Percentiles rank a stretch among this genome's conserved stretches.
Conservation (phyloP, 805 yeast genomes). For the Barnettozyma sucrosica region DNA sequence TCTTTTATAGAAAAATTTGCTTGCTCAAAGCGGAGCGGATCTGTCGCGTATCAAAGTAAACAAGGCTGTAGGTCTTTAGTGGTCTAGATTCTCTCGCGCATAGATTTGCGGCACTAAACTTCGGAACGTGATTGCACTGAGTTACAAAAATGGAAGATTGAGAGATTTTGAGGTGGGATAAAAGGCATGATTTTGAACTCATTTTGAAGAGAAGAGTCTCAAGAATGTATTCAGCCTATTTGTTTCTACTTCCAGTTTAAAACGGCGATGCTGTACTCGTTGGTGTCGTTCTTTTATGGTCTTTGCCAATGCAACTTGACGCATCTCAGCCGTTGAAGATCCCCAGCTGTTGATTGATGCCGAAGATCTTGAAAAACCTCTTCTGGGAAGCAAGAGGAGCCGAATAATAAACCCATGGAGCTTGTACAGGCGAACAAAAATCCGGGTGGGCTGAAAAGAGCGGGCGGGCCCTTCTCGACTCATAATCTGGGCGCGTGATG, state of each 20-base stretch:
- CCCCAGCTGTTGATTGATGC: neutral
- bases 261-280: neutral
- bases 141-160: too few relatives aligned
- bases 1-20: neutral
- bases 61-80: neutral
- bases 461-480: too few relatives aligned
- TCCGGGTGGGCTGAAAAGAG: neutral
- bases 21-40: neutral
- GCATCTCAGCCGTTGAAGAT: slow-evolving; percentile 1
- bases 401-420: neutral
- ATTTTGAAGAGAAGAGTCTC: neutral
- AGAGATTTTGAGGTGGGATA: too few relatives aligned
- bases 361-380: neutral
- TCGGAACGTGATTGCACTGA: too few relatives aligned
- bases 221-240: neutral
- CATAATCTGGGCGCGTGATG: too few relatives aligned
- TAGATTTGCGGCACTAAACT: neutral
- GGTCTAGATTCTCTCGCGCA: slow-evolving; percentile 1
- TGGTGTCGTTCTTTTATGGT: neutral
- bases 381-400: neutral
- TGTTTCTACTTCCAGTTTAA: neutral
- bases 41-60: neutral
- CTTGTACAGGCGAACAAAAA: neutral
- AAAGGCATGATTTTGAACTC: neutral
- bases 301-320: neutral